Base-by-base conservation (phyloP, 352 stramenopile species). In the Pythium angustatum region DNA sequence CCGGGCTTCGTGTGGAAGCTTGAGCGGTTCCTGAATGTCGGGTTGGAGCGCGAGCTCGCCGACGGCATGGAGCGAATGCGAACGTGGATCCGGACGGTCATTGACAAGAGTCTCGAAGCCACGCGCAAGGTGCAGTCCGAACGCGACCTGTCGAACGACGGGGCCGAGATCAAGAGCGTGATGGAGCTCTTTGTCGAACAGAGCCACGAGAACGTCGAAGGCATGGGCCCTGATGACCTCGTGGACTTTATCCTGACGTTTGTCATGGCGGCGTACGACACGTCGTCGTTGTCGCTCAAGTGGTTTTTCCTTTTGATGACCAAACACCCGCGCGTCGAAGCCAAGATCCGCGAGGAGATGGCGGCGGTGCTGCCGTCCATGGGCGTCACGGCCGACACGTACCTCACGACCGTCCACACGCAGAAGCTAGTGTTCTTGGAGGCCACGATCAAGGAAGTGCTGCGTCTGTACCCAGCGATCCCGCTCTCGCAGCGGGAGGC, bases 221-320 rank as follows among this genome's bases (percentile, higher is more conserved):
- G 66, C 2, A 26, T 85, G 40, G 62, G 79, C 7, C 65, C 73
- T 7, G 82, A 78, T 38, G 85, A 85, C 47, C 71, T 96, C 17
- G 60, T 81, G 8, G 82, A 94, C 28, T 71, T 96, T 24, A 75
- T 87, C 10, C 71, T 95, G 11, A 73, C 72, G 5, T 78, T 96
- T 48, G 64, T 96, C 24, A 44, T 87, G 15, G 87, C 81, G 19
- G 87, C 87, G 9, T 73, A 81, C 30, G 87, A 94, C 57, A 96
- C 82, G 3, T 94, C 87, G 3, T 77, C 87, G 6, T 71, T 62
- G 57, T 81, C 85, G 21, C 47, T 96, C n/a, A 75, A 69, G 40
- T 96, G 87, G 88, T 72, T 89, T 15, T 72, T 96, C 40, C 77
- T 89, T 51, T 76, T 83, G 61, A 67, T 96, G 6, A 73, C 77